Percentiles rank a stretch among this genome's conserved stretches.
These are phyloP conservation scores for Aspergillus cejpii DNA, from an alignment of 2,329 filamentous ascomycete species.

Conservation along the genomic window DNA sequence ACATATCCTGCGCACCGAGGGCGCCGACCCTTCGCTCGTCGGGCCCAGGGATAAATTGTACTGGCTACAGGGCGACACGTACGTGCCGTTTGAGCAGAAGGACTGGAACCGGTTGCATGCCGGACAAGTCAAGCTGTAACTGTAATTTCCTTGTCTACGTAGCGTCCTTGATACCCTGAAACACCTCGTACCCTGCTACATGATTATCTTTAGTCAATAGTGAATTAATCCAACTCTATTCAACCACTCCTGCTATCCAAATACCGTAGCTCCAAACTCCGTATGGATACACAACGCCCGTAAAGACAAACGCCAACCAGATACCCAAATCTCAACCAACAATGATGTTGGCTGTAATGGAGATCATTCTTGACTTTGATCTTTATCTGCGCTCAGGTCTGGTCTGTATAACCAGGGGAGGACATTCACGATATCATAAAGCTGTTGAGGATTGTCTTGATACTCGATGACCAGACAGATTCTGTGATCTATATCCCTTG, in stretches of 20 bases:
- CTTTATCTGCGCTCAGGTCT: not conserved
- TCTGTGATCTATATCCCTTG: not conserved
- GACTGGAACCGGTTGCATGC: constrained; percentile 64
- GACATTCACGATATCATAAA: not conserved
- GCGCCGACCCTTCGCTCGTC: constrained; percentile 56
- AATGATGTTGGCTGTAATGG: constrained; percentile 36
- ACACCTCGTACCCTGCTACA: not conserved
- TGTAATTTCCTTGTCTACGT: not conserved
- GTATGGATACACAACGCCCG: constrained; percentile 28
- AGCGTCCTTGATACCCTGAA: constrained; percentile 1
- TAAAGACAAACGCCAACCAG: constrained; percentile 30
- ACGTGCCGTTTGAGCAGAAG: constrained; percentile 58
- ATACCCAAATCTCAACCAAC: constrained; percentile 36
- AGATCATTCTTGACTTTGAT: constrained; percentile 9
- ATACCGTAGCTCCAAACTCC: constrained; percentile 25
- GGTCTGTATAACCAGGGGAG: not conserved
- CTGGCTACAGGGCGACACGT: constrained; percentile 61
- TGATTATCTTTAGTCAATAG: too few relatives aligned
- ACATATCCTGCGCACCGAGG: constrained; percentile 61
- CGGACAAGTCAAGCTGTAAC: constrained; percentile 64
- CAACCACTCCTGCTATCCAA: too few relatives aligned
- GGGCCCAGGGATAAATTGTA: constrained; percentile 47
- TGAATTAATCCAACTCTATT: too few relatives aligned
- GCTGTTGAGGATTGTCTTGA: not conserved
- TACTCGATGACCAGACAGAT: not conserved